Percentiles rank a stretch among this genome's conserved stretches.
These are phyloP conservation scores for Furcasterigmium furcatum DNA, from an alignment of 2,329 filamentous ascomycete genomes.

Conservation along the genomic window DNA sequence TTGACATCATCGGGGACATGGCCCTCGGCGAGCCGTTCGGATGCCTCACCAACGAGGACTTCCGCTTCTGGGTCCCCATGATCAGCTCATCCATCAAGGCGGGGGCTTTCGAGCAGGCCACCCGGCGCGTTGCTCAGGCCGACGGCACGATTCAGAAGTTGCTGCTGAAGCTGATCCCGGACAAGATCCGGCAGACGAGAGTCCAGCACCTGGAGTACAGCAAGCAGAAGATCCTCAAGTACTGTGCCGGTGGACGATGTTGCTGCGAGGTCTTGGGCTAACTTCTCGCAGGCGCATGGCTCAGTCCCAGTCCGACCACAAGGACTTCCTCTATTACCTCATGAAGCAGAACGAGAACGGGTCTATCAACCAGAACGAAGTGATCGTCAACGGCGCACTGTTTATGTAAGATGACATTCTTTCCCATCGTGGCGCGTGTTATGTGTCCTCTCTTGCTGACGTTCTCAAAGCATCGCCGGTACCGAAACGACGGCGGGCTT, in stretches of 20 bases:
- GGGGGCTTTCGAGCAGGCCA: slow-evolving; percentile 5
- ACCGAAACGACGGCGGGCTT: slow-evolving; percentile 5
- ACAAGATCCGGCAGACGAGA: slow-evolving; percentile 5
- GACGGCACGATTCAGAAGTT: neutral
- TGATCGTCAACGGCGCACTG: slow-evolving; percentile 1
- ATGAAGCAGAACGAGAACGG: slow-evolving; percentile 1
- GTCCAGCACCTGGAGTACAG: slow-evolving; percentile 1
- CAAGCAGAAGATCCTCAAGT: slow-evolving; percentile 3
- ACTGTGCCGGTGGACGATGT: too few relatives aligned
- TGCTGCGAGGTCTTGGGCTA: neutral
- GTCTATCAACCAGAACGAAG: slow-evolving; percentile 2
- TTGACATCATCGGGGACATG: slow-evolving; percentile 42
- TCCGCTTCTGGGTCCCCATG: slow-evolving; percentile 5
- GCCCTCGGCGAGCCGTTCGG: slow-evolving; percentile 41
- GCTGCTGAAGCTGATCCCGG: slow-evolving; percentile 1
- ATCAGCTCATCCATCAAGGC: slow-evolving; percentile 7
- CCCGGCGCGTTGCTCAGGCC: slow-evolving; percentile 1
- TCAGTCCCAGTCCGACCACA: slow-evolving; percentile 1
- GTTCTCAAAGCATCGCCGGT: slow-evolving; percentile 2
- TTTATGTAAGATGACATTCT: slow-evolving; percentile 2
- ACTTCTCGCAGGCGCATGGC: neutral
- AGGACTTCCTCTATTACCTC: slow-evolving; percentile 3
- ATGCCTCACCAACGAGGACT: slow-evolving; percentile 24
- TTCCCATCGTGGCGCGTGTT: too few relatives aligned
- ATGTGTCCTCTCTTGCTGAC: too few relatives aligned